A percentile compares a stretch with the other conserved stretches of the same genome.
Evolutionary conservation across 345 rosid genomes (phyloP).

Genomic region (Salix purpurea): DNA sequence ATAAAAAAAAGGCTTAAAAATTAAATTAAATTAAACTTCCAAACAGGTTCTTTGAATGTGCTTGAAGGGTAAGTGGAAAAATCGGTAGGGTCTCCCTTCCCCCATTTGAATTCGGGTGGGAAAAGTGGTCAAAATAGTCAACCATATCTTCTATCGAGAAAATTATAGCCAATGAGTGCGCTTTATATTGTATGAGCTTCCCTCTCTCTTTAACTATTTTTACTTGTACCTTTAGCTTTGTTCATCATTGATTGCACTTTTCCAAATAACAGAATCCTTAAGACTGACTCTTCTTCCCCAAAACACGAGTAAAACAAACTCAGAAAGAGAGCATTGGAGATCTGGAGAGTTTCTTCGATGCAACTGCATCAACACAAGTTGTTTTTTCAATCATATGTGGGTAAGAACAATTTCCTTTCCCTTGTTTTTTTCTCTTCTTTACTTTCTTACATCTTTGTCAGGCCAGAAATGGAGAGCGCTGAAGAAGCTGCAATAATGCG

Average conservation of each 20-base stretch:
- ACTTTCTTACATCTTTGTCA: not conserved
- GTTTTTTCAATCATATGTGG: constrained; percentile 3
- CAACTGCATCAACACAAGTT: constrained; percentile 4
- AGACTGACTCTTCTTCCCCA: constrained; percentile 12
- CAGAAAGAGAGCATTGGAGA: constrained; percentile 8
- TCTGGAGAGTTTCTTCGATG: not conserved
- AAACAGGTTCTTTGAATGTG: no score
- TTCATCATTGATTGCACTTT: constrained; percentile 38
- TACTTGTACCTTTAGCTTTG: constrained; percentile 18
- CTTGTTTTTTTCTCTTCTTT: not conserved
- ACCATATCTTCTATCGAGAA: constrained; percentile 18
- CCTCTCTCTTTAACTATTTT: constrained; percentile 34
- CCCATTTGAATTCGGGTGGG: not conserved
- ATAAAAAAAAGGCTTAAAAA: no score
- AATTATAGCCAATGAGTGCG: constrained; percentile 26
- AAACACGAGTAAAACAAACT: not conserved
- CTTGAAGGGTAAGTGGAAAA: not conserved
- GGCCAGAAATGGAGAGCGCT: not conserved
- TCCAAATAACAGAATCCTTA: constrained; percentile 21
- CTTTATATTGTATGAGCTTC: constrained; percentile 52
- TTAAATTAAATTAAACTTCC: no score
- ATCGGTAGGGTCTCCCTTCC: not conserved
- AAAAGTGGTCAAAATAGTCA: constrained; percentile 9
- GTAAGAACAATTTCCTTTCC: constrained; percentile 16
- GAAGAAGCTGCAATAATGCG: not conserved